These are phyloP conservation scores for Juncus inflexus DNA, from an alignment of 176 grass and related monocot genomes.

Conservation along the genomic window DNA sequence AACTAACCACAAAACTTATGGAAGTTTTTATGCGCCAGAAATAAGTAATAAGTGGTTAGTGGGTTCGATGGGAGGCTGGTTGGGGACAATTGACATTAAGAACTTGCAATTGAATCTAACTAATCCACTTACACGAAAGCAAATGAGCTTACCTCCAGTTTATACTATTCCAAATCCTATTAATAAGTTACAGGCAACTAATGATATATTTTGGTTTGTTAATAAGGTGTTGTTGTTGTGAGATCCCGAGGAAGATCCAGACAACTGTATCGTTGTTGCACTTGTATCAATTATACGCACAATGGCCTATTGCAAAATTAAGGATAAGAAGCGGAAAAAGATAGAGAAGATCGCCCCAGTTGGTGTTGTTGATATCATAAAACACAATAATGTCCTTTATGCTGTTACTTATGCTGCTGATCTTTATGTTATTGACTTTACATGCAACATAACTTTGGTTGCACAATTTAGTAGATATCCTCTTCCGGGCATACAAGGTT, in stretches of 20 bases:
- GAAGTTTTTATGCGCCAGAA: neutral
- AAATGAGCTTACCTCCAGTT: slow-evolving; percentile 3
- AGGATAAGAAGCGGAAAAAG: neutral
- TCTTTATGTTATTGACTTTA: neutral
- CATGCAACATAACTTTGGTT: neutral
- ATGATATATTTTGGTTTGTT: neutral
- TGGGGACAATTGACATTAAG: neutral
- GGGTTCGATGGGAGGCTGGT: neutral
- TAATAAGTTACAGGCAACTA: neutral
- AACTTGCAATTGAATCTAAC: neutral
- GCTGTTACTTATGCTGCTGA: neutral
- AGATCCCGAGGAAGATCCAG: neutral
- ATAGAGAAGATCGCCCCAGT: neutral
- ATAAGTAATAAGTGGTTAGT: slow-evolving; percentile 9
- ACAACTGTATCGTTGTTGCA: neutral
- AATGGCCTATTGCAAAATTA: slow-evolving; percentile 8
- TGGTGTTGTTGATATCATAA: slow-evolving; percentile 1
- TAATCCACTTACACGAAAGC: slow-evolving; percentile 8
- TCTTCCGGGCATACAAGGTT: neutral
- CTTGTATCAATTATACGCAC: neutral
- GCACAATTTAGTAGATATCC: neutral
- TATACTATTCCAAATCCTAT: neutral
- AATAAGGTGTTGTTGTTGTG: neutral
- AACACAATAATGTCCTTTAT: slow-evolving; percentile 12
- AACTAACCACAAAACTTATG: neutral